Base-by-base conservation (phyloP, 495 filamentous ascomycete species). In the Aspergillus haitiensis region DNA sequence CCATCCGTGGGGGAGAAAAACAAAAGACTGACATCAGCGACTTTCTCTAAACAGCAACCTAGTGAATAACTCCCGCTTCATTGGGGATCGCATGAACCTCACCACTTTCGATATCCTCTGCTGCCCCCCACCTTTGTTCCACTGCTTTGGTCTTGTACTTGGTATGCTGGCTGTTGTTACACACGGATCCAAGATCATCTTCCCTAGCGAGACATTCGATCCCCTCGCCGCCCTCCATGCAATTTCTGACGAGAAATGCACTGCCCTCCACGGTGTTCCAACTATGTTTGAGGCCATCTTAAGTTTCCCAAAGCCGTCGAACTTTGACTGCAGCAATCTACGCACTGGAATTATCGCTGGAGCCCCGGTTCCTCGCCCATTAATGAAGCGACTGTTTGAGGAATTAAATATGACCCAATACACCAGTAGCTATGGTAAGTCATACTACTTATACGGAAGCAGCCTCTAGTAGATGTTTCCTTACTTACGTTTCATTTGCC, bases 91-190 rank as follows among this genome's bases (percentile, higher is more conserved):
- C 61, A 86, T 90, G 84, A 72, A 76, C 9, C 75, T 90, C 1
- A 82, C 81, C 5, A 79, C 84, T 0, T 74, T 77, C 55, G 86
- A 89, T 68, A 75, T 82, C 35, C 77, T 90, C 50, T 88, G 86
- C 74, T 89, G 86, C 66, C 86, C 87, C 2, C 86, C 86, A 2
- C 87, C 86, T 0, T 75, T 89, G 1, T 90, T 89, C 72, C 87
- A 89, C 72, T 89, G 87, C 76, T 90, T 90, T 66, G 86, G 86
- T 12, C 80, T 90, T 31, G 86, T 88, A 21, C 79, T 90, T 15
- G 87, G 87, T 7, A 79, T 90, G 63, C 78, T 89, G 64, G 81
- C 86, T 0, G 81, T 84, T 36, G 70, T 89, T 44, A 88, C 86
- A 0, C 86, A 88, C 67, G 86, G 86, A 37, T 78, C 82, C 47